Base-by-base conservation (phyloP, 148 eudicot genomes). In the Dianthus caryophyllus region DNA sequence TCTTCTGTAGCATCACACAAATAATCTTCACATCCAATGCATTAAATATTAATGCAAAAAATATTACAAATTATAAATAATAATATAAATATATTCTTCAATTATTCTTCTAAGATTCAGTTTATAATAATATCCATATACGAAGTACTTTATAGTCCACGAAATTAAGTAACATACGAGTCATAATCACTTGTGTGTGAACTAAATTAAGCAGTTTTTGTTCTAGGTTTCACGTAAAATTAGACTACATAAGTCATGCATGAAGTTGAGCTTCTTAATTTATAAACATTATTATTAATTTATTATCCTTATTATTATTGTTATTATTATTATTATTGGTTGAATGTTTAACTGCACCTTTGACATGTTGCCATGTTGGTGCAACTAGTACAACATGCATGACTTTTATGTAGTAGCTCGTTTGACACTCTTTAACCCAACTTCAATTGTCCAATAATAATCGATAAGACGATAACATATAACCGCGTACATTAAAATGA, bases 31-130 rank as follows among this genome's bases (percentile, higher is more conserved):
- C 38, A 33, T 2, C 7, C 7, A 3, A 2, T 47, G 18, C 10
- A 10, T 50, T 14, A 50, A 73, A 73, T 73, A 73, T 59, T 73
- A 61, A 61, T 59, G 51, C 50, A 52, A 67, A 60, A 22, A 29
- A 3, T 62, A 53, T n/a, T n/a, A n/a, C n/a, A n/a, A n/a, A n/a
- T n/a, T n/a, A n/a, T n/a, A n/a, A n/a, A 6, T 61, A 62, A 67
- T 33, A 6, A 20, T 62, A 17, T 16, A 36, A 62, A 38, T n/a
- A 24, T 59, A 33, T 15, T n/a, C 49, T 15, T 39, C 18, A 29
- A 17, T 46, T 48, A 64, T 59, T 27, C 44, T n/a, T 69, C 21
- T 26, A 43, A 70, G 68, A 64, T 72, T 59, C 71, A 50, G 31
- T 66, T 65, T 59, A n/a, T n/a, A n/a, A n/a, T n/a, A n/a, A n/a